Conservation (phyloP, 164 flowering plant genomes). For the Macadamia tetraphylla region DNA sequence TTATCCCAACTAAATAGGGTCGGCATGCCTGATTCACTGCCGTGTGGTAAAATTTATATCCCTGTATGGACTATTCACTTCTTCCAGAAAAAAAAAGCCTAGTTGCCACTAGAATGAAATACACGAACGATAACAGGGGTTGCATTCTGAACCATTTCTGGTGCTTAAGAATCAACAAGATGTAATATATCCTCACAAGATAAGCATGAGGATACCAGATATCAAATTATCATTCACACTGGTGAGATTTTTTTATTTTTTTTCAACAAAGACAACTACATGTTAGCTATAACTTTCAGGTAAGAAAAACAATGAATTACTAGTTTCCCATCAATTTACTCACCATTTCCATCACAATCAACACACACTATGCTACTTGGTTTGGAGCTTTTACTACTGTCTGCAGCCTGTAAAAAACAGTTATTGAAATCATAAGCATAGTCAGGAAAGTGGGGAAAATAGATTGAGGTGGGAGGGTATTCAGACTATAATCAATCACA, state of each 20-base stretch:
- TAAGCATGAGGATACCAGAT: too few species aligned
- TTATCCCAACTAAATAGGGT: too few species aligned
- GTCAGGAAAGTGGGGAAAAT: neutral
- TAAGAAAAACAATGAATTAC: neutral
- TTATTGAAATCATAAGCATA: neutral
- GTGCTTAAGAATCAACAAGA: neutral
- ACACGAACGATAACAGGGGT: too few species aligned
- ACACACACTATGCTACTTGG: conserved; percentile 60
- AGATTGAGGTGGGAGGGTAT: neutral
- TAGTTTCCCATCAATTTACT: neutral
- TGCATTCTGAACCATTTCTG: too few species aligned
- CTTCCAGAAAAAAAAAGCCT: too few species aligned
- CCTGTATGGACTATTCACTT: neutral
- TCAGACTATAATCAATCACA: neutral
- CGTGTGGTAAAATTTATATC: too few species aligned
- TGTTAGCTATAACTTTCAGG: neutral
- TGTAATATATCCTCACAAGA: neutral
- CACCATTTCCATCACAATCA: conserved; percentile 92
- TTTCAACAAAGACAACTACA: too few species aligned
- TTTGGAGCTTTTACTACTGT: conserved; percentile 34
- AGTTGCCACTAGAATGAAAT: too few species aligned
- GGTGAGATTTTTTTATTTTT: too few species aligned
- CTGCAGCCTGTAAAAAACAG: conserved; percentile 47
- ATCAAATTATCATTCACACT: too few species aligned
- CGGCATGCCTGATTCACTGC: neutral